Evolutionary conservation across 2,329 filamentous ascomycete genomes (phyloP).

Genomic region (Sclerotinia glacialis): DNA sequence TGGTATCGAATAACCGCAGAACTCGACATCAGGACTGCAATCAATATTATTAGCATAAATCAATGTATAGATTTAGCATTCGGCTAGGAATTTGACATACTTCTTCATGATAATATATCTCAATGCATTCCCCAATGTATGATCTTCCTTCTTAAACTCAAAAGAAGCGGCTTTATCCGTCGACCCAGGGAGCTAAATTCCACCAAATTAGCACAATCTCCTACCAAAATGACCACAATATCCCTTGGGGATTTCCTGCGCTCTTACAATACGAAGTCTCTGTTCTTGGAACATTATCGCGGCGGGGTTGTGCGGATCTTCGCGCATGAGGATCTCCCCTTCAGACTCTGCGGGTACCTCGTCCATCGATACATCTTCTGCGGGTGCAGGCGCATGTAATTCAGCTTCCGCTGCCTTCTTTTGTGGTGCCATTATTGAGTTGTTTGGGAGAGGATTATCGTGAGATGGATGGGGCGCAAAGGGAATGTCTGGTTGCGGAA

Average conservation of each 20-base stretch:
- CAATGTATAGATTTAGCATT: not conserved
- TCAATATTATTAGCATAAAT: slow-evolving; percentile 22
- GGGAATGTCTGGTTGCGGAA: not conserved
- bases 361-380: slow-evolving; percentile 35
- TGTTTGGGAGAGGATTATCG: not conserved
- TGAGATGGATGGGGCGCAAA: slow-evolving; percentile 21
- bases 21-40: slow-evolving; percentile 85
- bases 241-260: not conserved
- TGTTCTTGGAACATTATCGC: slow-evolving; percentile 29
- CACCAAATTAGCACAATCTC: not conserved
- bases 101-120: slow-evolving; percentile 99
- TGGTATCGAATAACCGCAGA: slow-evolving; percentile 96
- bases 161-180: slow-evolving; percentile 84
- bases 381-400: slow-evolving; percentile 20
- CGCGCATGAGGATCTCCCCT: slow-evolving; percentile 18
- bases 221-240: not conserved
- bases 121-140: slow-evolving; percentile 91
- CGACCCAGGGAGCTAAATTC: slow-evolving; percentile 15
- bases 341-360: slow-evolving; percentile 28
- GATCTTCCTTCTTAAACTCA: slow-evolving; percentile 89
- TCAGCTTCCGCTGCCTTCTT: slow-evolving; percentile 28
- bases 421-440: slow-evolving; percentile 31
- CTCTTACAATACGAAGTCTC: slow-evolving; percentile 35
- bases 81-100: slow-evolving; percentile 49
- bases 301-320: slow-evolving; percentile 27